Evolutionary conservation across 768 basidiomycete species (phyloP).

Genomic region (Amanita exitialis): DNA sequence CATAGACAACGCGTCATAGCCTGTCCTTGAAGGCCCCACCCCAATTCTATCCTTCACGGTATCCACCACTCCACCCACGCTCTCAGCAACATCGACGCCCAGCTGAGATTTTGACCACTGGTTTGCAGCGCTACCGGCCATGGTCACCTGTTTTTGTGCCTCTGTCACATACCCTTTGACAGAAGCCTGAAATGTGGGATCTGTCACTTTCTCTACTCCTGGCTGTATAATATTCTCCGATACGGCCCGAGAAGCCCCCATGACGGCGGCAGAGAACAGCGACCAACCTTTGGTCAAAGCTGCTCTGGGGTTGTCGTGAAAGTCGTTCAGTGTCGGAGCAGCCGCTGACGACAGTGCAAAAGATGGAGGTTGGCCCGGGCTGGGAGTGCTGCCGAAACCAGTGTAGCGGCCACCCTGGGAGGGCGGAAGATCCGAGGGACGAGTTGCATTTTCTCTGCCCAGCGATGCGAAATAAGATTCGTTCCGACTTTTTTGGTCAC

Average conservation of each 20-base stretch:
- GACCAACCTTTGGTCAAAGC: conserved; percentile 95
- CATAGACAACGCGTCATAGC: conserved; percentile 38
- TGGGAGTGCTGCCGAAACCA: conserved; percentile 86
- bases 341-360: conserved; percentile 68
- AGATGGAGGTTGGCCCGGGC: conserved; percentile 54
- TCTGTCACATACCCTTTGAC: conserved; percentile 66
- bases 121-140: conserved; percentile 57
- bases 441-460: conserved; percentile 70
- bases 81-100: conserved; percentile 81
- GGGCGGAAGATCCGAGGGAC: conserved; percentile 76
- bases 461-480: conserved; percentile 81
- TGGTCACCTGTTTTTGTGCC: conserved; percentile 54
- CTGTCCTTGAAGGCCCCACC: conserved; percentile 42
- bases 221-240: conserved; percentile 88
- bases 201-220: conserved; percentile 68
- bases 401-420: conserved; percentile 90
- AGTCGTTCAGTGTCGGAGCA: conserved; percentile 67
- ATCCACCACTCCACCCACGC: conserved; percentile 60
- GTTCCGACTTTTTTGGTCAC: conserved; percentile 69
- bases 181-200: conserved; percentile 70
- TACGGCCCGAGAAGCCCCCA: conserved; percentile 68
- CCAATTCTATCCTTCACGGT: conserved; percentile 49
- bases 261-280: conserved; percentile 80
- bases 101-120: conserved; percentile 67
- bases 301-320: conserved; percentile 79